phyloP scores from a whole-genome alignment of 2,329 filamentous ascomycete genomes.

The Aspergillus puulaauensis region DNA sequence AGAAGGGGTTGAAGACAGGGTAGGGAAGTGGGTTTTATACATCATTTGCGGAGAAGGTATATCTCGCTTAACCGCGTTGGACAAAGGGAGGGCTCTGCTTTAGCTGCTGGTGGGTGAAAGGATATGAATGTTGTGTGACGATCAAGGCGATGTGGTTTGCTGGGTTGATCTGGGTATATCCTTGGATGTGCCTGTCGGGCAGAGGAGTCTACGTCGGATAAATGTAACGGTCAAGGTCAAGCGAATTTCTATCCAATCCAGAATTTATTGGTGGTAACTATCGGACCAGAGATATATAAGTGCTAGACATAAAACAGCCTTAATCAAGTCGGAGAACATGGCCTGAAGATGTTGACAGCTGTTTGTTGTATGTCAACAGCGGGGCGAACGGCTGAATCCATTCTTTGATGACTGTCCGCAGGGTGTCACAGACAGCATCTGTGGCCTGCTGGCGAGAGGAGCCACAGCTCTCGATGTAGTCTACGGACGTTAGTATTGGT shows the following conservation, averaged over 20 bases:
- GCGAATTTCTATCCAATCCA: background rate
- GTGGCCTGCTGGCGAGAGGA: conserved; percentile 35
- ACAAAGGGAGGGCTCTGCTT: background rate
- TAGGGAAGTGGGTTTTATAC: background rate
- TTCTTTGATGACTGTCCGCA: conserved; percentile 36
- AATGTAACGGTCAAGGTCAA: background rate
- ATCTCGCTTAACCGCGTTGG: background rate
- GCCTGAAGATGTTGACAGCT: conserved; percentile 40
- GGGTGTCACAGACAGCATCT: conserved; percentile 37
- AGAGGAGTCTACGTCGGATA: background rate
- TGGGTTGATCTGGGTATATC: background rate
- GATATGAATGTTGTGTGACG: conserved; percentile 5
- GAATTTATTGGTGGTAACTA: background rate
- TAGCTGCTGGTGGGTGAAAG: background rate
- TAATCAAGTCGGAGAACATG: conserved; percentile 27
- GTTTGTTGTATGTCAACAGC: conserved; percentile 35
- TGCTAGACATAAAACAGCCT: background rate
- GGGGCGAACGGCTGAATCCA: conserved; percentile 41
- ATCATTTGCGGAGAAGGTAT: background rate
- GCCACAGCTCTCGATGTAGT: conserved; percentile 45
- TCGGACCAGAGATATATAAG: background rate
- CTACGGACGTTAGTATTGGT: conserved; percentile 22
- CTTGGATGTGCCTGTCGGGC: background rate
- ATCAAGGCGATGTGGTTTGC: conserved; percentile 7
- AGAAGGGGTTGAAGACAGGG: background rate